A percentile compares a stretch with the other conserved stretches of the same genome.
Conservation (phyloP, 1,139 yeast genomes). For the Kodamaea ohmeri region DNA sequence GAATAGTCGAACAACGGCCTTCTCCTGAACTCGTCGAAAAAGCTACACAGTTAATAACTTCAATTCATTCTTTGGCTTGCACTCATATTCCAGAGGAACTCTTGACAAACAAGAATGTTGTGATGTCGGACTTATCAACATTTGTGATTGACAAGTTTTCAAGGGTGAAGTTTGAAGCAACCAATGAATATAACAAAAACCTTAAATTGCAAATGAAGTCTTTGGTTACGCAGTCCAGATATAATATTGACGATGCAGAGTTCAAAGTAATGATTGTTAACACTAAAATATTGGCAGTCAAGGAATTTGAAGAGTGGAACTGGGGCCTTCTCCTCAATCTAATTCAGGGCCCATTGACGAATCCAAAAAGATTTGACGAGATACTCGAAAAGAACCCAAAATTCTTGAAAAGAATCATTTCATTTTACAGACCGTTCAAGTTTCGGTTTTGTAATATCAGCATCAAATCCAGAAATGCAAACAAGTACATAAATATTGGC, state of each 20-base stretch:
- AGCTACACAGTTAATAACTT: conserved; percentile 62
- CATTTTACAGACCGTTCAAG: conserved; percentile 90
- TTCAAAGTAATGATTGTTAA: conserved; percentile 65
- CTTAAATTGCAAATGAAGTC: conserved; percentile 29
- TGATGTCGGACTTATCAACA: conserved; percentile 13
- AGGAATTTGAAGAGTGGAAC: conserved; percentile 83
- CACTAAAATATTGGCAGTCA: conserved; percentile 72
- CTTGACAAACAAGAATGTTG: conserved; percentile 13
- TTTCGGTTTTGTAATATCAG: conserved; percentile 66
- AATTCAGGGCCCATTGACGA: conserved; percentile 75
- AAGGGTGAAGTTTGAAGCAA: conserved; percentile 24
- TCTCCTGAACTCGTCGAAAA: conserved; percentile 40
- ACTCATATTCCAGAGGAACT: conserved; percentile 49
- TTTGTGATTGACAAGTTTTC: conserved; percentile 48
- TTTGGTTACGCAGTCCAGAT: conserved; percentile 45
- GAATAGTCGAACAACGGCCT: conserved; percentile 48
- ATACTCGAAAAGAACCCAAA: conserved; percentile 71
- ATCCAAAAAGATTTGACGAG: conserved; percentile 74
- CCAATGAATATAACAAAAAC: conserved; percentile 20
- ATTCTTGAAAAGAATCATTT: conserved; percentile 76
- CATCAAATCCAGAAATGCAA: conserved; percentile 41
- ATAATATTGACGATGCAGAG: conserved; percentile 65
- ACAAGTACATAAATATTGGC: conserved; percentile 66
- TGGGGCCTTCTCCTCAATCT: conserved; percentile 71
- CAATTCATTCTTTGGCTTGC: conserved; percentile 55